These are phyloP conservation scores for Ophiosphaerella korrae DNA, from an alignment of 2,329 filamentous ascomycete genomes.

Conservation along the genomic window DNA sequence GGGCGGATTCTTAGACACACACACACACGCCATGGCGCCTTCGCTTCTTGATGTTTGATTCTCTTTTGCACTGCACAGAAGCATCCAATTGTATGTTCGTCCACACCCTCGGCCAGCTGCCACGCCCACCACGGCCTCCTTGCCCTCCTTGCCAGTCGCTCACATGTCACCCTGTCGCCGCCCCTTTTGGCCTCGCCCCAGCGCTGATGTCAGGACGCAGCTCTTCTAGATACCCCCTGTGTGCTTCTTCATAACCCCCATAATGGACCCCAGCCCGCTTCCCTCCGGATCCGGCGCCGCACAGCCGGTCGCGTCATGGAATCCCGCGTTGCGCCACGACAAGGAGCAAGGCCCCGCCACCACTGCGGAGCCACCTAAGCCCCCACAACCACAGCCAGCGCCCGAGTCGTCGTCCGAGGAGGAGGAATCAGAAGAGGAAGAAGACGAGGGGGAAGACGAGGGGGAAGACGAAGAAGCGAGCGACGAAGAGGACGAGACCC, in stretches of 20 bases:
- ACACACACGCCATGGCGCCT: not conserved
- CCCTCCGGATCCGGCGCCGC: constrained; percentile 38
- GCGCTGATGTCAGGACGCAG: constrained; percentile 31
- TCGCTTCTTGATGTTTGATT: not conserved
- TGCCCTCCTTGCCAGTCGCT: no score
- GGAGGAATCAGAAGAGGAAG: constrained; percentile 20
- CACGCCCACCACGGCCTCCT: no score
- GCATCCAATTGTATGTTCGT: not conserved
- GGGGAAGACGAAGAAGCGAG: constrained; percentile 16
- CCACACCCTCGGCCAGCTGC: not conserved
- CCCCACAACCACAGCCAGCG: constrained; percentile 11
- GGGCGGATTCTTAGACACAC: not conserved
- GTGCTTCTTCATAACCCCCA: constrained; percentile 29
- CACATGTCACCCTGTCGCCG: no score
- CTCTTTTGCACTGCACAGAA: not conserved
- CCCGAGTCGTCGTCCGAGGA: constrained; percentile 22
- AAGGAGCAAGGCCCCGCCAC: constrained; percentile 17
- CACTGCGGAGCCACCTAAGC: constrained; percentile 7
- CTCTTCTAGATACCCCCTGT: constrained; percentile 44
- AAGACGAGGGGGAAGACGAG: constrained; percentile 14
- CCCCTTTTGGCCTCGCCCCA: no score
- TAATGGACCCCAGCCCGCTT: constrained; percentile 43
- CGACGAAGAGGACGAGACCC: constrained; percentile 3
- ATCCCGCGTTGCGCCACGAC: constrained; percentile 60
- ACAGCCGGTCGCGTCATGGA: constrained; percentile 53